These are phyloP conservation scores for Venustampulla echinocandica DNA, from an alignment of 495 filamentous ascomycete genomes.

Conservation along the genomic window DNA sequence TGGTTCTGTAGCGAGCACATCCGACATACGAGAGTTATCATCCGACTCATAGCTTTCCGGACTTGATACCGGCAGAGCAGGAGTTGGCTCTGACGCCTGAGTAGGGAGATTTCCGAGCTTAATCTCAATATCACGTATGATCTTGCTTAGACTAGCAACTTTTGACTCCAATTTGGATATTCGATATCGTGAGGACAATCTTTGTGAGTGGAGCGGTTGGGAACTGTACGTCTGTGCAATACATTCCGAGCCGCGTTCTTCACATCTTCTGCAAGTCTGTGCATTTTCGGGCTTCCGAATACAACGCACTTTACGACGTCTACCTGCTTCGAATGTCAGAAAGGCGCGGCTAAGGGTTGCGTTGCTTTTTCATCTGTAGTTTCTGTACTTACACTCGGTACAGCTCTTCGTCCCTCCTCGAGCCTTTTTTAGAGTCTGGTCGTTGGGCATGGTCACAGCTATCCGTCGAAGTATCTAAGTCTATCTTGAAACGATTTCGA, in stretches of 20 bases:
- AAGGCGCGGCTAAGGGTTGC: background rate
- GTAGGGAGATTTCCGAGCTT: slow-evolving; percentile 8
- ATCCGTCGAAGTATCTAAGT: too few relatives aligned
- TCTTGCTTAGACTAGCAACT: slow-evolving; percentile 12
- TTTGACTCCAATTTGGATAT: slow-evolving; percentile 12
- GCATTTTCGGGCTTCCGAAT: slow-evolving; percentile 7
- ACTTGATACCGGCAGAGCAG: background rate
- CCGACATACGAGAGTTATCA: slow-evolving; percentile 5
- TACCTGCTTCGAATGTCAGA: slow-evolving; percentile 7
- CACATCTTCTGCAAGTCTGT: slow-evolving; percentile 7
- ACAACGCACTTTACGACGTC: slow-evolving; percentile 12
- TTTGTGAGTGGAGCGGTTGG: background rate
- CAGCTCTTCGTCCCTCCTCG: slow-evolving; percentile 12
- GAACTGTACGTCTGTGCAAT: slow-evolving; percentile 5
- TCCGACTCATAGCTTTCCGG: slow-evolving; percentile 4
- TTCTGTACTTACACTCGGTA: slow-evolving; percentile 9
- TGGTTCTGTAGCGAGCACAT: slow-evolving; percentile 1
- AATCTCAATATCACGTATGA: slow-evolving; percentile 7
- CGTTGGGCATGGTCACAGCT: slow-evolving; percentile 1
- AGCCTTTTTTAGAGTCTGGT: slow-evolving; percentile 5
- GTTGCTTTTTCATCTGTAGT: background rate
- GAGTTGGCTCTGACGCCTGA: background rate
- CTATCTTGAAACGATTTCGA: background rate
- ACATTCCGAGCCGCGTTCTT: slow-evolving; percentile 10
- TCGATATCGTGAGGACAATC: slow-evolving; percentile 8